Evolutionary conservation across 192 early-diverging fungal species (phyloP), one percentile per base, ranked within the genome.

Genomic region (Backusella sp.): DNA sequence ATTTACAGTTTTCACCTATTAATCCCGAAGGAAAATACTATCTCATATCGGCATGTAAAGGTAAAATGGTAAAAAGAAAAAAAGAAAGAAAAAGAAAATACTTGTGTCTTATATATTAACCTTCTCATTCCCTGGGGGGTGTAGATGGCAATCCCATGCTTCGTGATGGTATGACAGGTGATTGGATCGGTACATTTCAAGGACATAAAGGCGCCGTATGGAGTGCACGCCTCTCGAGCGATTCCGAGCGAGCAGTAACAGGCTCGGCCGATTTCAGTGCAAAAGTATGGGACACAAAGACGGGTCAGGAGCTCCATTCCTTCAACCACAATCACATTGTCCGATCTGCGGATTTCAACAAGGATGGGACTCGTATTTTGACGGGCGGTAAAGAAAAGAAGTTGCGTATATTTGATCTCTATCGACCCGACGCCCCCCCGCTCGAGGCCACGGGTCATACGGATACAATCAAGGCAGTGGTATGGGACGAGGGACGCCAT

Each of bases 181-280:
- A 97, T 82, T 97, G 95, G 95, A 93, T 97, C 72, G 95, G 95
- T 17, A 95, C 92, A 12, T 97, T 97, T 70, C 76, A 91, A 76
- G 95, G 94, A 56, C 95, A 97, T 80, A 97, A 97, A 84, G 95
- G 95, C 46, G 95, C 95, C 0, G 94, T 97, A 4, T 96, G 96
- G 96, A 91, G 89, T 71, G 92, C 96, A 34, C 88, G 90, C 75
- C 87, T 97, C 68, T 91, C 87, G 19, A 84, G 87, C 30, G 92
- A 94, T 79, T 90, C 95, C 12, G 81, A 88, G n/a, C 86, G 87
- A 49, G 94, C 95, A 37, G 94, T 96, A 4, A 97, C 96, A 7
- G 96, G 92, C n/a, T 96, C 95, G 1, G 96, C 95, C 28, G 96
- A 97, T 84, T 97, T 96, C 83, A 93, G 94, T 44, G 93, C 91